These are phyloP conservation scores for Coemansia sp. DNA, from an alignment of 192 early-diverging fungal genomes.

Conservation along the genomic window DNA sequence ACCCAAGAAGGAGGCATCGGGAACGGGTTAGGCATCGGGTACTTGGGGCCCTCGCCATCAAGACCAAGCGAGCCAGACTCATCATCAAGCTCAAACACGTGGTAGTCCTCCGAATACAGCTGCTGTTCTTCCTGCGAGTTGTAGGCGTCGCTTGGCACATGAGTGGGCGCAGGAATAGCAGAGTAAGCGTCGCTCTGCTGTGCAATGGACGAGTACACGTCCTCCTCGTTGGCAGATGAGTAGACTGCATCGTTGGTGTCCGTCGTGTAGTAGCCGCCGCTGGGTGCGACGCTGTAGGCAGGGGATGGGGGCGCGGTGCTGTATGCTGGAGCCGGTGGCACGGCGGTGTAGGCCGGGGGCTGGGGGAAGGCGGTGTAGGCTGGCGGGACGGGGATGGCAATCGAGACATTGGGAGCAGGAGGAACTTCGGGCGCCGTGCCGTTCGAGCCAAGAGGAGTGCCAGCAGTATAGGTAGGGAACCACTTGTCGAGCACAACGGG, in stretches of 20 bases:
- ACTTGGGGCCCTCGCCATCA: constrained; percentile 22
- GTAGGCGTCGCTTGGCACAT: not conserved
- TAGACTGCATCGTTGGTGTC: too few species aligned
- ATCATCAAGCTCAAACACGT: not conserved
- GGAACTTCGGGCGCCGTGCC: not conserved
- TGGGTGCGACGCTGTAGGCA: constrained; percentile 16
- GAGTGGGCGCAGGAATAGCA: constrained; percentile 11
- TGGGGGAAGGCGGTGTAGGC: not conserved
- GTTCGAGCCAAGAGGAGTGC: not conserved
- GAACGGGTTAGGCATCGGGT: constrained; percentile 46
- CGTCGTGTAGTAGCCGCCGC: not conserved
- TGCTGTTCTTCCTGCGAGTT: not conserved
- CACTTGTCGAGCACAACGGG: constrained; percentile 36
- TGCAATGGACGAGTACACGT: not conserved
- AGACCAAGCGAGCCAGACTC: not conserved
- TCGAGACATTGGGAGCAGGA: not conserved
- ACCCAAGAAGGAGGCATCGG: constrained; percentile 23
- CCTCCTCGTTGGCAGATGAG: not conserved
- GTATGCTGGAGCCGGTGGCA: not conserved
- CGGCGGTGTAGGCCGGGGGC: not conserved
- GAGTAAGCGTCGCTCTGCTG: constrained; percentile 9
- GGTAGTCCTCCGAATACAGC: constrained; percentile 25
- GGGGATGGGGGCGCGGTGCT: constrained; percentile 4
- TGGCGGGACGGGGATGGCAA: not conserved
- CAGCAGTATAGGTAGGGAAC: constrained; percentile 29